A percentile compares a stretch with the other conserved stretches of the same genome.
Conservation (phyloP, 2,329 filamentous ascomycete species). For the Elsinoe batatas region DNA sequence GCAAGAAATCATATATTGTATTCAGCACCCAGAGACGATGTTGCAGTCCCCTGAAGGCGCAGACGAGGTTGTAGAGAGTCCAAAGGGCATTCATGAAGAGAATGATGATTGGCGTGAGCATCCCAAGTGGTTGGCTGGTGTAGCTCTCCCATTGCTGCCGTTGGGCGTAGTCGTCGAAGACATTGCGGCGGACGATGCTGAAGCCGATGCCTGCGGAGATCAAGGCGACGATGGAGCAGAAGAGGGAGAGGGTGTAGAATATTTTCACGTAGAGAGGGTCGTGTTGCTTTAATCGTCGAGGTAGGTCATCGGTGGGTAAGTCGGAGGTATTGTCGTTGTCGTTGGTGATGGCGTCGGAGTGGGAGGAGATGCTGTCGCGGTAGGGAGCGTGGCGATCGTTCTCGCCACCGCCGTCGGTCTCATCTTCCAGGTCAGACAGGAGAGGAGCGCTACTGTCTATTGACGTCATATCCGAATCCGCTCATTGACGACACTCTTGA, state of each 20-base stretch:
- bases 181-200: not conserved
- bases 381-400: no score
- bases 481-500: no score
- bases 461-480: no score
- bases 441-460: no score
- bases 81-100: not conserved
- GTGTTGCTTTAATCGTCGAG: not conserved
- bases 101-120: not conserved
- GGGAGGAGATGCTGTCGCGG: no score
- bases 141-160: not conserved
- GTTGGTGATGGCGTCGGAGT: no score
- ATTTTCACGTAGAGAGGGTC: slow-evolving; percentile 5
- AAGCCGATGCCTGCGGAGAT: not conserved
- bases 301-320: not conserved
- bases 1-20: not conserved
- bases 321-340: no score
- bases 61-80: not conserved
- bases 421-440: no score
- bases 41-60: not conserved
- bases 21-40: slow-evolving; percentile 1
- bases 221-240: not conserved
- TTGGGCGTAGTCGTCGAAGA: slow-evolving; percentile 1
- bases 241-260: not conserved
- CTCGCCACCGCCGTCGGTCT: no score
- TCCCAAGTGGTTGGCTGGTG: not conserved